Percentiles rank a stretch among this genome's conserved stretches.
Conservation (phyloP, 176 grass and related monocot species). For the Pontederia crassipes region DNA sequence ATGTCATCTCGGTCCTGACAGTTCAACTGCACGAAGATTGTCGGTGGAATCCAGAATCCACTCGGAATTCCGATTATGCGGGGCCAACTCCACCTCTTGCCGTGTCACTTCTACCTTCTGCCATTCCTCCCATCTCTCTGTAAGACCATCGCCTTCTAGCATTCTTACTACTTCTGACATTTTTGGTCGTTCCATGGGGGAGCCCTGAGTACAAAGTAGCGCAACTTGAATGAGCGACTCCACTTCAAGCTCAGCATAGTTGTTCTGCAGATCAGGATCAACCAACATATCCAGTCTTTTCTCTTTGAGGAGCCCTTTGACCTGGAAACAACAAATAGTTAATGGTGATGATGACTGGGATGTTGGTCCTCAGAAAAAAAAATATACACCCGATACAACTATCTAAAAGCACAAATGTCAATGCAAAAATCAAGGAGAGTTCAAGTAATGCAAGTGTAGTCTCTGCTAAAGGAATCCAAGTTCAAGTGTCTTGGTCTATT, state of each 20-base stretch:
- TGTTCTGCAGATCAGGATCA: slow-evolving; percentile 4
- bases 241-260: neutral
- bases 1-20: slow-evolving; percentile 3
- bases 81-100: neutral
- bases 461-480: too few relatives aligned
- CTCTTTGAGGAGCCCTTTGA: neutral
- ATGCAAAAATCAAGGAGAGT: too few relatives aligned
- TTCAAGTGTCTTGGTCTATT: too few relatives aligned
- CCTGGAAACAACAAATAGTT: neutral
- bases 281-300: slow-evolving; percentile 3
- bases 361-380: too few relatives aligned
- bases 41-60: neutral
- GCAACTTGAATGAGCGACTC: slow-evolving; percentile 7
- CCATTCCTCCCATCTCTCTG: slow-evolving; percentile 1
- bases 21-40: slow-evolving; percentile 3
- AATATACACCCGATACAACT: too few relatives aligned
- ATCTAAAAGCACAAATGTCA: too few relatives aligned
- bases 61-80: neutral
- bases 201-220: neutral
- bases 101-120: slow-evolving; percentile 1
- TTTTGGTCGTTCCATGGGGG: slow-evolving; percentile 5
- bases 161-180: slow-evolving; percentile 6
- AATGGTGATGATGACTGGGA: too few relatives aligned
- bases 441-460: too few relatives aligned
- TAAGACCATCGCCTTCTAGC: slow-evolving; percentile 7